These are phyloP conservation scores for Botrytis cinerea DNA, from an alignment of 2,329 filamentous ascomycete genomes.

Conservation along the genomic window DNA sequence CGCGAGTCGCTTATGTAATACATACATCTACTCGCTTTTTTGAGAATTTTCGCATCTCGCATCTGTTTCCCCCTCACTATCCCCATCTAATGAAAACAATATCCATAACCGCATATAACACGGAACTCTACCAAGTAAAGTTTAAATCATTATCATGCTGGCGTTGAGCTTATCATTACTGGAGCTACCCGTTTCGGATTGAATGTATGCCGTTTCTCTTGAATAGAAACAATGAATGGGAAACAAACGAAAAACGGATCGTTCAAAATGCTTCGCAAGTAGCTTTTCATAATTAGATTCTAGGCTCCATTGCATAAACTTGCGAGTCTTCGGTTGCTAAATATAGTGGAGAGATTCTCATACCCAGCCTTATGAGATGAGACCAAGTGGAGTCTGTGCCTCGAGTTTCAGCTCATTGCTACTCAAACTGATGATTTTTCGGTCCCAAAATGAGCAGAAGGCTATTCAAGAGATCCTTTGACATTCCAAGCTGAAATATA, in stretches of 20 bases:
- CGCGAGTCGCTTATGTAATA: background rate
- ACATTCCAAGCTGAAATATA: background rate
- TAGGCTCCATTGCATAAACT: background rate
- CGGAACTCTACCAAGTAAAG: background rate
- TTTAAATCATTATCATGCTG: background rate
- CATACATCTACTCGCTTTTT: background rate
- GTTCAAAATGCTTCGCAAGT: background rate
- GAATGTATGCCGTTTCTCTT: background rate
- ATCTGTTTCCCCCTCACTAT: background rate
- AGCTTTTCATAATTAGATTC: background rate
- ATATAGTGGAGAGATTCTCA: background rate
- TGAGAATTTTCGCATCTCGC: background rate
- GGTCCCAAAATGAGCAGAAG: background rate
- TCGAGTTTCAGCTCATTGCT: background rate
- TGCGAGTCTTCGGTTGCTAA: background rate
- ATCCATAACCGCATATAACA: rapidly evolving
- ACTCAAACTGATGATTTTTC: background rate
- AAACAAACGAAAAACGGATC: background rate
- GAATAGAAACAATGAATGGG: background rate
- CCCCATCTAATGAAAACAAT: background rate
- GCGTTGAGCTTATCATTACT: background rate
- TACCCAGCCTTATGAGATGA: background rate
- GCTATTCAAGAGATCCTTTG: background rate
- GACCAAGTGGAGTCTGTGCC: background rate
- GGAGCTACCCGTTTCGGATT: background rate